These are phyloP conservation scores for Punica granatum DNA, from an alignment of 345 rosid species.

Conservation along the genomic window DNA sequence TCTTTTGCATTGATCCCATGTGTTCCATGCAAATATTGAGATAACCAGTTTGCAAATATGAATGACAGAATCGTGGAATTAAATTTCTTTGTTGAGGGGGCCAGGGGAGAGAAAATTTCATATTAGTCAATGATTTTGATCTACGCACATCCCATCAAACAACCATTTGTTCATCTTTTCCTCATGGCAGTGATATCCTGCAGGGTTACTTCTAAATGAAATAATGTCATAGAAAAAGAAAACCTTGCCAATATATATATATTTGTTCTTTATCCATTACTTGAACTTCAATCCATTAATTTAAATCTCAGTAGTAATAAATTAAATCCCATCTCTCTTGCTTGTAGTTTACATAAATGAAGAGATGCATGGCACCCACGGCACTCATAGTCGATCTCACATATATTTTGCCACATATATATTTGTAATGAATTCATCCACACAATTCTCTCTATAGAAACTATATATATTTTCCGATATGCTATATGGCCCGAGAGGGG, in stretches of 20 bases:
- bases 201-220: conserved; percentile 2
- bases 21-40: neutral
- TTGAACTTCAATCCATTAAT: conserved; percentile 9
- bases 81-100: neutral
- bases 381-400: conserved; percentile 4
- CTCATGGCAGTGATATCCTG: neutral
- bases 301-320: neutral
- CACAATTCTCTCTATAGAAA: no score
- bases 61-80: neutral
- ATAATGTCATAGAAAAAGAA: conserved; percentile 5
- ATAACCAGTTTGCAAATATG: neutral
- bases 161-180: conserved; percentile 1
- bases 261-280: neutral
- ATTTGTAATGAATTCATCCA: no score
- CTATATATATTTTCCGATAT: no score
- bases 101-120: neutral
- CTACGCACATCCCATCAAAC: neutral
- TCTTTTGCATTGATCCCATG: neutral
- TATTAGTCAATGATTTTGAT: conserved; percentile 11
- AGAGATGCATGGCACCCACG: conserved; percentile 5
- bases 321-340: neutral
- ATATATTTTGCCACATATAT: neutral
- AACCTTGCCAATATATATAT: neutral
- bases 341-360: conserved; percentile 6
- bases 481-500: no score